Conservation (phyloP, 1,139 yeast genomes). For the Waltiozyma sp. region DNA sequence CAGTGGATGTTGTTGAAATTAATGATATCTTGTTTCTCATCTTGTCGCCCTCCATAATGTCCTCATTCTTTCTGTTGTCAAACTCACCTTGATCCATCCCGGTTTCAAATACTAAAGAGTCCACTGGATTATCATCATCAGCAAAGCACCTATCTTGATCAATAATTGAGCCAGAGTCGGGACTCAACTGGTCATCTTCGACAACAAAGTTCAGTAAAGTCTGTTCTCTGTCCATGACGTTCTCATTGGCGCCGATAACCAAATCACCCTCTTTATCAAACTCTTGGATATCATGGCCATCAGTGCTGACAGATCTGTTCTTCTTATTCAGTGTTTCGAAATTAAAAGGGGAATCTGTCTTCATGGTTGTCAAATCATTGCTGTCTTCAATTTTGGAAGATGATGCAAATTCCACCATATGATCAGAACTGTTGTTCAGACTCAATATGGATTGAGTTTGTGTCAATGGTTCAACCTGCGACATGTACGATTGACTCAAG, state of each 20-base stretch:
- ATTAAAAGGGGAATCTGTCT: background rate
- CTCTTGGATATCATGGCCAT: background rate
- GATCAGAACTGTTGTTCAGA: background rate
- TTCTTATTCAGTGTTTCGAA: background rate
- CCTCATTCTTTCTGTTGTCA: background rate
- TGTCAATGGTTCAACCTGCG: conserved; percentile 1
- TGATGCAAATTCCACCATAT: conserved; percentile 1
- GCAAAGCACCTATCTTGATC: background rate
- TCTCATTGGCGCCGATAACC: background rate
- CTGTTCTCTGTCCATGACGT: background rate
- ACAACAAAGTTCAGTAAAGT: background rate
- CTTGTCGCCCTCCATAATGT: background rate
- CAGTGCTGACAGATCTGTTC: background rate
- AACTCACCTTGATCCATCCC: background rate
- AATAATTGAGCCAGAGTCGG: background rate
- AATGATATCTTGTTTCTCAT: too few relatives aligned
- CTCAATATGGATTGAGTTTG: conserved; percentile 1
- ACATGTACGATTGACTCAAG: background rate
- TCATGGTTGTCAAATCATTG: conserved; percentile 1
- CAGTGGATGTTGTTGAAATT: background rate
- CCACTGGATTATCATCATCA: background rate
- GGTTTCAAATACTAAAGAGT: background rate
- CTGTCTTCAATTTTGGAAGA: conserved; percentile 8
- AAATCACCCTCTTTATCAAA: background rate
- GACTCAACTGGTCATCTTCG: background rate